phyloP scores from a whole-genome alignment of 2,329 filamentous ascomycete species.

The Alternaria hordeiaustralica region DNA sequence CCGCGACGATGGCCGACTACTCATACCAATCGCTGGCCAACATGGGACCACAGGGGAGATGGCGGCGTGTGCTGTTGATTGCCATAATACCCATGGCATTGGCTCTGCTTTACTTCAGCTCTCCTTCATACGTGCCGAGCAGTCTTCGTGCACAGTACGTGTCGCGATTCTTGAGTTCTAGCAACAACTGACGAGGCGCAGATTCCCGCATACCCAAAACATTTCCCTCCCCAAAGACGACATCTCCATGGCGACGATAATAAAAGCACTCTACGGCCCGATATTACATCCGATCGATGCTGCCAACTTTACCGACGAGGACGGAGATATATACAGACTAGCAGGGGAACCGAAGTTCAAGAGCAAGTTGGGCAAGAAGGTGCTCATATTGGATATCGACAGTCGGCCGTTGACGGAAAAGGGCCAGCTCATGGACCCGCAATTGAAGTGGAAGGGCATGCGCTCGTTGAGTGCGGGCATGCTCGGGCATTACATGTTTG shows the following conservation, averaged over 20 bases:
- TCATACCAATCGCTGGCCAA: conserved; percentile 40
- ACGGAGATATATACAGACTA: conserved; percentile 43
- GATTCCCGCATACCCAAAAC: conserved; percentile 35
- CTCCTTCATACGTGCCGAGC: conserved; percentile 30
- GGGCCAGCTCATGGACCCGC: conserved; percentile 46
- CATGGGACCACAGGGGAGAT: conserved; percentile 44
- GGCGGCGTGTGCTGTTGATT: conserved; percentile 43
- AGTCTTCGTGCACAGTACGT: conserved; percentile 33
- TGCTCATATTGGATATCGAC: conserved; percentile 48
- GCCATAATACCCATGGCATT: conserved; percentile 39
- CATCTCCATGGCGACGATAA: conserved; percentile 44
- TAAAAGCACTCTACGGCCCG: conserved; percentile 47
- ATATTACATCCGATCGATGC: conserved; percentile 45
- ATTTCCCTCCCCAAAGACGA: conserved; percentile 36
- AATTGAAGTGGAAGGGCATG: conserved; percentile 48
- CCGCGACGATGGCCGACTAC: conserved; percentile 30
- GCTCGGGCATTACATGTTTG: conserved; percentile 50
- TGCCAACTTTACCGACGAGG: conserved; percentile 48
- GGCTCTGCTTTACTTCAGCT: conserved; percentile 41
- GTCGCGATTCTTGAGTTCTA: neutral
- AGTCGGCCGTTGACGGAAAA: conserved; percentile 43
- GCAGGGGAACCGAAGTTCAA: conserved; percentile 41
- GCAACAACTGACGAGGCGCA: conserved; percentile 6
- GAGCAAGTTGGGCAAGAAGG: conserved; percentile 45
- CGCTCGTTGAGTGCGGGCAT: conserved; percentile 47